phyloP scores from a whole-genome alignment of 192 early-diverging fungal species.

The Spinellus fusiger region DNA sequence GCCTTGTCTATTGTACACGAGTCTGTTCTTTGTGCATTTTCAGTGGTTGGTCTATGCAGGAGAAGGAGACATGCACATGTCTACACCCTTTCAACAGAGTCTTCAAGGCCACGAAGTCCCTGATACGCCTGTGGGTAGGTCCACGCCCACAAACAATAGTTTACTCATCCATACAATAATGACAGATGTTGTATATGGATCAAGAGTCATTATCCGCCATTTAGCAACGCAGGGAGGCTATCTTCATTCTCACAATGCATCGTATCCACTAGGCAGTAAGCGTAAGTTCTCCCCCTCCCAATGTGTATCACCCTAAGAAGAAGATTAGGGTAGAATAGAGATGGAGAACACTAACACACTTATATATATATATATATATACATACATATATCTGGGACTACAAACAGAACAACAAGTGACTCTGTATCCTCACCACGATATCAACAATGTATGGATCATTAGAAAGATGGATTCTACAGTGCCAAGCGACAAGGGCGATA shows the following conservation, averaged over 20 bases:
- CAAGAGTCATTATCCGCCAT: slow-evolving; percentile 59
- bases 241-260: slow-evolving; percentile 62
- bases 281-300: slow-evolving; percentile 28
- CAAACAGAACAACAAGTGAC: slow-evolving; percentile 74
- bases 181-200: slow-evolving; percentile 62
- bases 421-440: slow-evolving; percentile 68
- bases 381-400: slow-evolving; percentile 3
- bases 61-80: slow-evolving; percentile 92
- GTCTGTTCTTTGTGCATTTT: slow-evolving; percentile 91
- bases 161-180: background rate
- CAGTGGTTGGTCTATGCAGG: slow-evolving; percentile 66
- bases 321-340: background rate
- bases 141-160: background rate
- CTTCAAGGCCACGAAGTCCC: slow-evolving; percentile 59
- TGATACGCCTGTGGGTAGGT: slow-evolving; percentile 45
- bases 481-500: slow-evolving; percentile 1
- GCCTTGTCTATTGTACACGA: slow-evolving; percentile 73
- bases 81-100: slow-evolving; percentile 79
- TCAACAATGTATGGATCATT: slow-evolving; percentile 77
- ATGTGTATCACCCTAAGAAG: too few relatives aligned
- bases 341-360: background rate
- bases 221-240: slow-evolving; percentile 69
- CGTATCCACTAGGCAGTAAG: slow-evolving; percentile 68
- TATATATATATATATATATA: background rate
- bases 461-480: slow-evolving; percentile 31